These are phyloP conservation scores for Macaranga tanarius DNA, from an alignment of 441 rosid genomes.

Conservation along the genomic window DNA sequence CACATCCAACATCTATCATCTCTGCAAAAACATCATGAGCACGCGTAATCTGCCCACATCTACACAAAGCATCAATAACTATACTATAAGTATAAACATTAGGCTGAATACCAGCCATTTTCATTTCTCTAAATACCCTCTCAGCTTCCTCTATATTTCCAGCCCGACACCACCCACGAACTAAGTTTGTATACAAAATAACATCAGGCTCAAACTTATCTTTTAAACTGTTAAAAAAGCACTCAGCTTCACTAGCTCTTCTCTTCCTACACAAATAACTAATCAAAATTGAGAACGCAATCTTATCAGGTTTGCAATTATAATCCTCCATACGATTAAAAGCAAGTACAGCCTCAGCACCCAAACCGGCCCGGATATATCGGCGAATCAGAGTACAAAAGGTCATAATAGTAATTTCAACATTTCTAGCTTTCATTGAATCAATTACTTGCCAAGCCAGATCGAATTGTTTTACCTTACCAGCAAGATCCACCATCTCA, in stretches of 20 bases:
- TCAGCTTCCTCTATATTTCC: constrained; percentile 65
- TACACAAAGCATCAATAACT: constrained; percentile 77
- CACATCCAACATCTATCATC: constrained; percentile 63
- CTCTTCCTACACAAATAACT: constrained; percentile 60
- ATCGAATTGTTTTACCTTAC: constrained; percentile 75
- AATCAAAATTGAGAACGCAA: constrained; percentile 66
- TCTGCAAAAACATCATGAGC: constrained; percentile 85
- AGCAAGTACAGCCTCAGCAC: constrained; percentile 77
- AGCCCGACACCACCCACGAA: constrained; percentile 82
- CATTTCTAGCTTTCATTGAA: constrained; percentile 56
- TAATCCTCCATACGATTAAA: constrained; percentile 91
- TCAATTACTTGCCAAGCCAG: constrained; percentile 73
- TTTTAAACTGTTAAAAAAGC: constrained; percentile 59
- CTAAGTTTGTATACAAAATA: constrained; percentile 64
- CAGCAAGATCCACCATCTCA: constrained; percentile 80
- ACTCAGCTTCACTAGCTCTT: constrained; percentile 71
- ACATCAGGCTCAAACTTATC: constrained; percentile 68
- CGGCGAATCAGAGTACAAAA: constrained; percentile 69
- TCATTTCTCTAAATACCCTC: constrained; percentile 74
- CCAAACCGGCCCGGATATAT: constrained; percentile 73
- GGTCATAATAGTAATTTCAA: constrained; percentile 47
- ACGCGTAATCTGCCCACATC: constrained; percentile 73
- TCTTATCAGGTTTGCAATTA: constrained; percentile 62
- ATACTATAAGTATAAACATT: constrained; percentile 80
- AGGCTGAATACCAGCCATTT: constrained; percentile 59